phyloP scores from a whole-genome alignment of 768 basidiomycete species.

The Calocybe gangraenosa region DNA sequence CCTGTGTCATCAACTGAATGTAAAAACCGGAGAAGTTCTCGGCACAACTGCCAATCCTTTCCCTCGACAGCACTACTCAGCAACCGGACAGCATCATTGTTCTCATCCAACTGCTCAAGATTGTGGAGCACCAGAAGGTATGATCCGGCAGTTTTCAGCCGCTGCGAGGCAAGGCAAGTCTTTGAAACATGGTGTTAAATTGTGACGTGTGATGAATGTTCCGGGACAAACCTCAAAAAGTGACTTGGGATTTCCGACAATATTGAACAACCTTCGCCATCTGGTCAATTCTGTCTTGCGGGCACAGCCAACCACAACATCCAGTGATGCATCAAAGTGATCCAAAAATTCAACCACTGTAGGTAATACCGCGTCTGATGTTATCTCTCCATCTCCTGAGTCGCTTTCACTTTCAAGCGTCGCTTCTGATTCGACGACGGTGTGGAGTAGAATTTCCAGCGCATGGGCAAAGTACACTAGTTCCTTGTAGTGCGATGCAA shows the following conservation, averaged over 20 bases:
- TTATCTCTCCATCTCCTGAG: constrained; percentile 23
- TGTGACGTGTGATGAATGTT: neutral
- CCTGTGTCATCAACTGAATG: constrained; percentile 91
- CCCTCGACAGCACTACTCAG: constrained; percentile 70
- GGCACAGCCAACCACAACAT: constrained; percentile 94
- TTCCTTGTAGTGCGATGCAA: constrained; percentile 82
- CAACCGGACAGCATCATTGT: constrained; percentile 76
- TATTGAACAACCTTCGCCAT: constrained; percentile 85
- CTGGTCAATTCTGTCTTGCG: constrained; percentile 92
- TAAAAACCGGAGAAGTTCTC: constrained; percentile 88
- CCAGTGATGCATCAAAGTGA: constrained; percentile 85
- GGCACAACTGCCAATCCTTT: constrained; percentile 87
- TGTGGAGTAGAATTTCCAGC: constrained; percentile 91
- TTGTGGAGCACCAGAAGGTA: constrained; percentile 94
- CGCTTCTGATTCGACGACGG: constrained; percentile 84
- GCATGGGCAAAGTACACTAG: constrained; percentile 93
- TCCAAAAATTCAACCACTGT: constrained; percentile 87
- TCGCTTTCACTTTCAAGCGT: constrained; percentile 27
- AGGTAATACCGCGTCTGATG: constrained; percentile 46
- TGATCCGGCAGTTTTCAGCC: constrained; percentile 84
- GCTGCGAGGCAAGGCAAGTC: constrained; percentile 69
- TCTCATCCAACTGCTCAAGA: constrained; percentile 82
- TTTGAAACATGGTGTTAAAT: constrained; percentile 23
- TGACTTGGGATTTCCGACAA: constrained; percentile 86
- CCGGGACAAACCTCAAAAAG: constrained; percentile 74